A percentile compares a stretch with the other conserved stretches of the same genome.
Evolutionary conservation across 306 rosid genomes (phyloP).

Genomic region (Mucuna pruriens): DNA sequence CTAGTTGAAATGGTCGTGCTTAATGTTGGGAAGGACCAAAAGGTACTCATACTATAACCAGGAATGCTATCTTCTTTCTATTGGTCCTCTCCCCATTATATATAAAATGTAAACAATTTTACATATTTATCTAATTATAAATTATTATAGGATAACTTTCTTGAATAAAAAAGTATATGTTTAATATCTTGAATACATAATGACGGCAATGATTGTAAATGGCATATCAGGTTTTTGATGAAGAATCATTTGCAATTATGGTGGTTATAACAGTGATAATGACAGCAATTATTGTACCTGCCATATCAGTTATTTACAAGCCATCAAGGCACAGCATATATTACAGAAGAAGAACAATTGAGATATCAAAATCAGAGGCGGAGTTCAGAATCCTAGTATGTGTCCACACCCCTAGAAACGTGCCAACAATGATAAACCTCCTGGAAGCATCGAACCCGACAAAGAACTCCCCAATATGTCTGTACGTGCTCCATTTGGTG

Average conservation of each 20-base stretch:
- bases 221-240: conserved; percentile 89
- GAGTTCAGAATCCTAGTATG: conserved; percentile 75
- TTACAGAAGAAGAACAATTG: conserved; percentile 75
- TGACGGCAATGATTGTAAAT: too few species aligned
- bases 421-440: conserved; percentile 86
- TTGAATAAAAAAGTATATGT: not conserved
- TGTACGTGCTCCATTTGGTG: conserved; percentile 78
- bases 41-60: conserved; percentile 42
- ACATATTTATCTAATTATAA: too few species aligned
- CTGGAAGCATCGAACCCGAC: conserved; percentile 86
- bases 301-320: conserved; percentile 60
- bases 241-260: conserved; percentile 81
- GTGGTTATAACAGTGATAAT: conserved; percentile 71
- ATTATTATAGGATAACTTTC: too few species aligned
- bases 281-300: conserved; percentile 73
- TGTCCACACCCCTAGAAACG: conserved; percentile 80
- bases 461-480: conserved; percentile 71
- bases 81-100: too few species aligned
- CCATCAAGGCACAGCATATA: conserved; percentile 60
- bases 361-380: conserved; percentile 59
- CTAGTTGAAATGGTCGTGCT: conserved; percentile 87
- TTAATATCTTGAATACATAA: not conserved
- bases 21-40: conserved; percentile 87
- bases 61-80: not conserved
- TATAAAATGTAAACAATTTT: too few species aligned